phyloP scores from a whole-genome alignment of 2,329 filamentous ascomycete species.

The Fusarium burgessii region DNA sequence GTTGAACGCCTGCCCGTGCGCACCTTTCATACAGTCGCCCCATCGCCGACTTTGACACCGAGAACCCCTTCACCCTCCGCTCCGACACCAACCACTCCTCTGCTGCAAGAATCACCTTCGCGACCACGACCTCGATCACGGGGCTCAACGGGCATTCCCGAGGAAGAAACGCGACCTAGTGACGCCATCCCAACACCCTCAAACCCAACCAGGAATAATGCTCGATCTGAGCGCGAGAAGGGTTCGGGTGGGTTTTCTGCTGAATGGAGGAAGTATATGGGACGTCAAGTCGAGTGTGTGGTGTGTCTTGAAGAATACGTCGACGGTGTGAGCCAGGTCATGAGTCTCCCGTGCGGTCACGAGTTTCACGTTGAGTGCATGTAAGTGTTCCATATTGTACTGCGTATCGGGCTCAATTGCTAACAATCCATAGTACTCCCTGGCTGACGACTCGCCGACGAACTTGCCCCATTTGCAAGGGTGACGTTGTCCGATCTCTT shows the following conservation, averaged over 20 bases:
- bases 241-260: constrained; percentile 55
- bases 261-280: constrained; percentile 76
- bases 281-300: constrained; percentile 85
- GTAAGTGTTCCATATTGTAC: constrained; percentile 67
- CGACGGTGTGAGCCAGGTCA: constrained; percentile 92
- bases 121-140: constrained; percentile 72
- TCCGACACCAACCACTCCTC: constrained; percentile 81
- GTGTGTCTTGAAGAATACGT: constrained; percentile 97
- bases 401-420: background rate
- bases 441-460: constrained; percentile 95
- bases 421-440: constrained; percentile 74
- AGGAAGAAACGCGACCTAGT: constrained; percentile 61
- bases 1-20: constrained; percentile 95
- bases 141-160: constrained; percentile 71
- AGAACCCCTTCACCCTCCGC: constrained; percentile 72
- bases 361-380: constrained; percentile 99
- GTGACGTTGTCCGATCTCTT: constrained; percentile 85
- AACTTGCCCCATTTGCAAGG: constrained; percentile 99
- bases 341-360: constrained; percentile 97
- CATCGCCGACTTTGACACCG: constrained; percentile 66
- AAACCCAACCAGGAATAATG: constrained; percentile 48
- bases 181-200: constrained; percentile 55
- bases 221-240: constrained; percentile 62
- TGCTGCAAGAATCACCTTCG: constrained; percentile 72
- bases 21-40: constrained; percentile 88